phyloP scores from a whole-genome alignment of 2,329 filamentous ascomycete genomes.

The Diaporthe caulivora region DNA sequence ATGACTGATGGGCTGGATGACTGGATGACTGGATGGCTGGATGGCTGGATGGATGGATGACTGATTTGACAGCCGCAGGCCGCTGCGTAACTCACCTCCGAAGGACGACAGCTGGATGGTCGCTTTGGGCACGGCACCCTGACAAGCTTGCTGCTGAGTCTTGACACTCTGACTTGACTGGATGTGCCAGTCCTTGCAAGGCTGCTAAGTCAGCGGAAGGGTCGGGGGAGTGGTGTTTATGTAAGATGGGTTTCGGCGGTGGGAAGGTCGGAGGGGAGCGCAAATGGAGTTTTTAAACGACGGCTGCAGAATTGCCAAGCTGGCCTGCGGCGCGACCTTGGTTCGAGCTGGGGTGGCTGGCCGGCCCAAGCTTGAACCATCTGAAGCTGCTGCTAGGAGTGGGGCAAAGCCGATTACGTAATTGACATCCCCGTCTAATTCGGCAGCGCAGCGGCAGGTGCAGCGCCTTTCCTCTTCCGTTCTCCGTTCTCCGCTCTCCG shows the following conservation, averaged over 20 bases:
- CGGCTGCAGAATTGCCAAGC: background rate
- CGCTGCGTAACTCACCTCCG: constrained; percentile 35
- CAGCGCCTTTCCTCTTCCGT: constrained; percentile 11
- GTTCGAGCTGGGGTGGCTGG: too few relatives aligned
- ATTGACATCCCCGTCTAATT: background rate
- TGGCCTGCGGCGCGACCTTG: background rate
- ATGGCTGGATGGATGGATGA: constrained; percentile 14
- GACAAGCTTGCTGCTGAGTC: too few relatives aligned
- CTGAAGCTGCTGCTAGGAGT: too few relatives aligned
- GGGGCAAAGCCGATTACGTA: constrained; percentile 34
- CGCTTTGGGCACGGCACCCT: constrained; percentile 14
- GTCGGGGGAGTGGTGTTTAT: constrained; percentile 38
- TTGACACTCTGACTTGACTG: constrained; percentile 30
- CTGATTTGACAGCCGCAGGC: constrained; percentile 23
- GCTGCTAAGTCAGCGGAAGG: constrained; percentile 40
- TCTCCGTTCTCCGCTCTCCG: too few relatives aligned
- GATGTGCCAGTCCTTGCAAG: constrained; percentile 29
- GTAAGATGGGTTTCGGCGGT: constrained; percentile 36
- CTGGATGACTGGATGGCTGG: constrained; percentile 18
- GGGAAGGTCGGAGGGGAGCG: constrained; percentile 12
- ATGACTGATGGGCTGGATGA: background rate
- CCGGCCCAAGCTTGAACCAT: too few relatives aligned
- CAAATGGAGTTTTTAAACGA: constrained; percentile 33
- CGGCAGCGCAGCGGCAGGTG: background rate
- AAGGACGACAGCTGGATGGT: constrained; percentile 31